Percentiles rank a stretch among this genome's conserved stretches.
Evolutionary conservation across 345 rosid species (phyloP).

Genomic region (Luvunga scandens): DNA sequence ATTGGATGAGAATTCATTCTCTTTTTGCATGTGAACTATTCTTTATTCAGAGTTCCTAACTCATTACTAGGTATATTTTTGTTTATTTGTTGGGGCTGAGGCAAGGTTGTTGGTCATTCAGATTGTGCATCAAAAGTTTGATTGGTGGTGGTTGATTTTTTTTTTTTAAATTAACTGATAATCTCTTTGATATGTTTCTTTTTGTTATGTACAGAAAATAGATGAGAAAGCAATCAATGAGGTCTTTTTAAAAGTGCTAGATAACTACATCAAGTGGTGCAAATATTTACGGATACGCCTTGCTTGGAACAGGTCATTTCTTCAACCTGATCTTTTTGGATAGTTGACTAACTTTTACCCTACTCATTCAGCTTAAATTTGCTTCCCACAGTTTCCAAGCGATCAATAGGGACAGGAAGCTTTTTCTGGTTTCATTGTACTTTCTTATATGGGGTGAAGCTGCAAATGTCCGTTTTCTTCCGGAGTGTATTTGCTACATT

Average conservation of each 20-base stretch:
- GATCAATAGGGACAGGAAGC: slow-evolving; percentile 83
- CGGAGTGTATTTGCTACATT: slow-evolving; percentile 94
- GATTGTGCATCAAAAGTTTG: not conserved
- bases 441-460: slow-evolving; percentile 99
- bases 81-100: not conserved
- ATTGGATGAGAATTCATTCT: not conserved
- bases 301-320: slow-evolving; percentile 74
- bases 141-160: slow-evolving; percentile 1
- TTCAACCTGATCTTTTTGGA: slow-evolving; percentile 18
- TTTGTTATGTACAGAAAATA: slow-evolving; percentile 55
- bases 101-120: not conserved
- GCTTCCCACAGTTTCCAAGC: slow-evolving; percentile 67
- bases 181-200: slow-evolving; percentile 3
- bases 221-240: slow-evolving; percentile 94
- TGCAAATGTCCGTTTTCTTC: slow-evolving; percentile 98
- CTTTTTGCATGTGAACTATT: not conserved
- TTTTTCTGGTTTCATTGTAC: slow-evolving; percentile 87
- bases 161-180: not conserved
- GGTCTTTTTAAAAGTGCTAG: slow-evolving; percentile 86
- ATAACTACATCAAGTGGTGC: slow-evolving; percentile 98
- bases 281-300: slow-evolving; percentile 76
- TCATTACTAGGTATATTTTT: not conserved
- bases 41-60: not conserved
- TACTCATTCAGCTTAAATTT: slow-evolving; percentile 15
- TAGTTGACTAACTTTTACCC: slow-evolving; percentile 13